Conservation (phyloP, 306 rosid genomes). For the Malus domestica region DNA sequence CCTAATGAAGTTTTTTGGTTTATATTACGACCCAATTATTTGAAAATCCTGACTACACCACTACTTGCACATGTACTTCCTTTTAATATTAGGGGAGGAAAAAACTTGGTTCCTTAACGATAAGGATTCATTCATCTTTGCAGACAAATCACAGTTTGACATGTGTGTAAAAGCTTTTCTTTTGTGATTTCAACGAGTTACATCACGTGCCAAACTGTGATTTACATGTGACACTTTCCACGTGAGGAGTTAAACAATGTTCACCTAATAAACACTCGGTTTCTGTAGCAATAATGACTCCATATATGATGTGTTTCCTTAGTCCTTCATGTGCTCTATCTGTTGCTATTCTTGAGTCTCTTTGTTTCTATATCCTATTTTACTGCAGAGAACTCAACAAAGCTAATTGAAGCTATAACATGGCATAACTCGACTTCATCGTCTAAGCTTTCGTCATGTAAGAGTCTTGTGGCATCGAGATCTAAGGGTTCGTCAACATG, state of each 20-base stretch:
- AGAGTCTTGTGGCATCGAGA: constrained; percentile 70
- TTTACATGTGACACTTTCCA: background rate
- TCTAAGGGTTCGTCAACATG: constrained; percentile 49
- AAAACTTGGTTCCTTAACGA: no score
- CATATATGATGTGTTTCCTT: background rate
- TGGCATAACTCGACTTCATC: constrained; percentile 63
- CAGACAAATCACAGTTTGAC: background rate
- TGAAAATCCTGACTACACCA: no score
- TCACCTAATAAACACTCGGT: background rate
- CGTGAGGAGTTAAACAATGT: background rate
- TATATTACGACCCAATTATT: no score
- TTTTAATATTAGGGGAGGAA: background rate
- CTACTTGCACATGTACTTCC: background rate
- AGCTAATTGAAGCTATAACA: constrained; percentile 69
- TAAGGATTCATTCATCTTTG: no score
- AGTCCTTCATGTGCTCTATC: background rate
- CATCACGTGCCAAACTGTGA: background rate
- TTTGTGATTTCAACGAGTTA: background rate
- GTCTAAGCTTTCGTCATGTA: constrained; percentile 66
- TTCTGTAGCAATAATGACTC: background rate
- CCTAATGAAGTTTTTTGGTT: no score
- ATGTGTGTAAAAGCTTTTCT: background rate
- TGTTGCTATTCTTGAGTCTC: background rate
- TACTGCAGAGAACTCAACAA: constrained; percentile 81
- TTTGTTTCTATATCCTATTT: constrained; percentile 1